Percentiles rank a stretch among this genome's conserved stretches.
Conservation (phyloP, 1,284 basidiomycete species). For the Marasmius sp. region DNA sequence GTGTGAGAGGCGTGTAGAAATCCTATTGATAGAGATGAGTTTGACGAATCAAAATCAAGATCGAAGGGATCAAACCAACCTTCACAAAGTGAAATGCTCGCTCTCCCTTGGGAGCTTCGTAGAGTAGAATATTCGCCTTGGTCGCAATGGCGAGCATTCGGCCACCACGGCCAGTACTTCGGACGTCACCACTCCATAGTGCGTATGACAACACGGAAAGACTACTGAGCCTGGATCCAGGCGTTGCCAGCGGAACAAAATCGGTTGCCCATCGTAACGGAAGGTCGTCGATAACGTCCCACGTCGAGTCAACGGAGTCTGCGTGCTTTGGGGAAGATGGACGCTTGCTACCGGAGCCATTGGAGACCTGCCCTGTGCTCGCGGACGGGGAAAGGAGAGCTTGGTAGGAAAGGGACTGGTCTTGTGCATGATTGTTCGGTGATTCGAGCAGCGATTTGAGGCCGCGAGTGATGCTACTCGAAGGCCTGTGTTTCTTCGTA, state of each 20-base stretch:
- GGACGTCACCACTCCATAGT: slow-evolving; percentile 57
- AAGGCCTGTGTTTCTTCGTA: slow-evolving; percentile 53
- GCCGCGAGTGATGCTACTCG: slow-evolving; percentile 59
- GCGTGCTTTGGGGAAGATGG: slow-evolving; percentile 26
- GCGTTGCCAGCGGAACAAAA: slow-evolving; percentile 68
- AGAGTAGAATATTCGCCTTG: slow-evolving; percentile 68
- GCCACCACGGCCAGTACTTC: slow-evolving; percentile 47
- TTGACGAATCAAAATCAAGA: neutral
- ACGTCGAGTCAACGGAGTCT: slow-evolving; percentile 49
- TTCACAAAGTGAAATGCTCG: slow-evolving; percentile 80
- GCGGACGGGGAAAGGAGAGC: slow-evolving; percentile 28
- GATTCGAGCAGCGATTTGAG: slow-evolving; percentile 55
- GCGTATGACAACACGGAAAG: slow-evolving; percentile 64
- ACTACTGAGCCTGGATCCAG: slow-evolving; percentile 62
- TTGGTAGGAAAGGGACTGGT: slow-evolving; percentile 31
- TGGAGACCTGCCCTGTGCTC: neutral
- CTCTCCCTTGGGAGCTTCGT: slow-evolving; percentile 78
- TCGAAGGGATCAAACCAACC: slow-evolving; percentile 35
- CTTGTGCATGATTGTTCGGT: slow-evolving; percentile 25
- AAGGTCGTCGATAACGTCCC: slow-evolving; percentile 77
- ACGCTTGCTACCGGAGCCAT: slow-evolving; percentile 12
- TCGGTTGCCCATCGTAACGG: slow-evolving; percentile 81
- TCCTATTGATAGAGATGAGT: slow-evolving; percentile 45
- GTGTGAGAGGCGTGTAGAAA: slow-evolving; percentile 72
- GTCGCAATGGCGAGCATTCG: slow-evolving; percentile 74